Conservation (phyloP, 306 rosid genomes). For the Casuarina glauca region DNA sequence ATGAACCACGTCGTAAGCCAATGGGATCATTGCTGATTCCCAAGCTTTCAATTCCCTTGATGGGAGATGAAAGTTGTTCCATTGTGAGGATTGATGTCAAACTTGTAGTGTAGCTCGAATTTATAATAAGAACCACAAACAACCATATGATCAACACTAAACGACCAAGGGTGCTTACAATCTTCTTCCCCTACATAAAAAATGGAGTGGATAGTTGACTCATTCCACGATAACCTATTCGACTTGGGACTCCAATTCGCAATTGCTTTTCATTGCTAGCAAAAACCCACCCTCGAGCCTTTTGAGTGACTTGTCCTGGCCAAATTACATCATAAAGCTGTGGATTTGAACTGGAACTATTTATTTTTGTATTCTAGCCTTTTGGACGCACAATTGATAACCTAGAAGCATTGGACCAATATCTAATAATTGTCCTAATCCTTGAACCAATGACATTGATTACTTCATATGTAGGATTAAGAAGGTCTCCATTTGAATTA, state of each 20-base stretch:
- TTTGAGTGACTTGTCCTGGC: slow-evolving; percentile 72
- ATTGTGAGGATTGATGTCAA: slow-evolving; percentile 95
- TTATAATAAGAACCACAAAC: slow-evolving; percentile 86
- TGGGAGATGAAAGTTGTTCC: slow-evolving; percentile 69
- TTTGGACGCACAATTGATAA: slow-evolving; percentile 63
- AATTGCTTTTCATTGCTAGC: slow-evolving; percentile 73
- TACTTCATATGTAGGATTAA: slow-evolving; percentile 72
- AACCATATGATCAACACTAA: slow-evolving; percentile 81
- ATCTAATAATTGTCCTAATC: slow-evolving; percentile 68
- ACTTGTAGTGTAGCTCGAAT: slow-evolving; percentile 93
- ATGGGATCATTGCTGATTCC: slow-evolving; percentile 56
- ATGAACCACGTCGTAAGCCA: slow-evolving; percentile 78
- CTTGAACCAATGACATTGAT: slow-evolving; percentile 75
- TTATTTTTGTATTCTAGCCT: slow-evolving; percentile 43
- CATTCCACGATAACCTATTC: slow-evolving; percentile 44
- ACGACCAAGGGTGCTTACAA: slow-evolving; percentile 91
- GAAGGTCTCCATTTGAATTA: slow-evolving; percentile 50
- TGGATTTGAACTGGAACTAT: slow-evolving; percentile 34
- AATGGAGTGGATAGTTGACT: neutral
- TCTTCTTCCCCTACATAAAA: slow-evolving; percentile 71
- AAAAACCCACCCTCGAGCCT: slow-evolving; percentile 95
- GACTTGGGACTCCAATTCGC: slow-evolving; percentile 66
- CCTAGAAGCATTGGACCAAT: slow-evolving; percentile 90
- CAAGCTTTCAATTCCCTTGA: slow-evolving; percentile 81
- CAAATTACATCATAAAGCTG: slow-evolving; percentile 54